These are phyloP conservation scores for Rhodotorula toruloides DNA, from an alignment of 768 basidiomycete species.

Conservation along the genomic window DNA sequence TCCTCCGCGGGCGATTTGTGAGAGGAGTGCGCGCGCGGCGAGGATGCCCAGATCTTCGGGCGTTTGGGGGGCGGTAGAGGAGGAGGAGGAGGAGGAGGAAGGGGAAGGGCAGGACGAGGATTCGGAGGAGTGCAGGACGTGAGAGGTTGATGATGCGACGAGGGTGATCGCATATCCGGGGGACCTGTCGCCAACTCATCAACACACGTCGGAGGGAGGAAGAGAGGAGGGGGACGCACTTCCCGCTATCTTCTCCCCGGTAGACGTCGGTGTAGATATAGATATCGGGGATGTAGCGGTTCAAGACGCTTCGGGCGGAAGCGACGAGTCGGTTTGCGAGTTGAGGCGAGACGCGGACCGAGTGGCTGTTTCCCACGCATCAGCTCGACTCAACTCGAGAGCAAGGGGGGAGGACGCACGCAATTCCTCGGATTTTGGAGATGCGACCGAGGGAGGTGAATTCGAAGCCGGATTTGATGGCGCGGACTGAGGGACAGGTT, in stretches of 20 bases:
- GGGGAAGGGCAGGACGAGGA: conserved; percentile 69
- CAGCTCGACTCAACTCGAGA: neutral
- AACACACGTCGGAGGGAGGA: neutral
- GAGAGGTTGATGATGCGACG: conserved; percentile 85
- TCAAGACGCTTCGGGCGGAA: conserved; percentile 81
- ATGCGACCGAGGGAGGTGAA: conserved; percentile 88
- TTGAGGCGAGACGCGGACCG: conserved; percentile 92
- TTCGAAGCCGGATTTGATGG: conserved; percentile 76
- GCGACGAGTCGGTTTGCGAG: conserved; percentile 98
- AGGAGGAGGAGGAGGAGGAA: neutral
- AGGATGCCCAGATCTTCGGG: conserved; percentile 88
- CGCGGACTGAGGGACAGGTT: conserved; percentile 83
- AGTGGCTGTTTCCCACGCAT: conserved; percentile 59
- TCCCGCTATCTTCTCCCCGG: conserved; percentile 94
- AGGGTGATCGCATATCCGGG: conserved; percentile 91
- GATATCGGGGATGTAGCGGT: conserved; percentile 95
- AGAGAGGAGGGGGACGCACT: conserved; percentile 55
- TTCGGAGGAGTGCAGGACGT: conserved; percentile 79
- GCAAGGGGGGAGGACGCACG: conserved; percentile 58
- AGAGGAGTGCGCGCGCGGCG: conserved; percentile 70
- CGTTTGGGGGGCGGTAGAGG: neutral
- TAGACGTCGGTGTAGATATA: conserved; percentile 98
- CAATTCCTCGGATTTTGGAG: conserved; percentile 88
- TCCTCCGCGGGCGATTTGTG: conserved; percentile 74
- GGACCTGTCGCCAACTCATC: conserved; percentile 56